Conservation (phyloP, 2,329 filamentous ascomycete genomes). For the Cryphonectria carpinicola region DNA sequence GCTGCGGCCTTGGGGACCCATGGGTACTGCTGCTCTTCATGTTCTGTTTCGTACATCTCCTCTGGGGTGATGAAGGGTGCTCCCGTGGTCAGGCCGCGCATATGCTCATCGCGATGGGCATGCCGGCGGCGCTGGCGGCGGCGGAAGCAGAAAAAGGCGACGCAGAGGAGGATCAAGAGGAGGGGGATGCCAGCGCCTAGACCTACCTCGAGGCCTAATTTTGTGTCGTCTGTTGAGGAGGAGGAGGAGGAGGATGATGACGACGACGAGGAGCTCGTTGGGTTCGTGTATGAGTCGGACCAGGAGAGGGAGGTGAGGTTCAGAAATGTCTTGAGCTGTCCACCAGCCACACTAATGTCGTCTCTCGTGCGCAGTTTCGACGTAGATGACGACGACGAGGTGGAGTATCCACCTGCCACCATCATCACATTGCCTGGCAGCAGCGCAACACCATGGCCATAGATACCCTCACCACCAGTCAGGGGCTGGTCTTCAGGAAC, state of each 20-base stretch:
- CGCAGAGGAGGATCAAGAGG: slow-evolving; percentile 47
- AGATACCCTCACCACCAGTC: slow-evolving; percentile 50
- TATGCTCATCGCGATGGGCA: slow-evolving; percentile 44
- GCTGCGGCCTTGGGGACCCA: slow-evolving; percentile 36
- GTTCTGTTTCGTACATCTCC: slow-evolving; percentile 51
- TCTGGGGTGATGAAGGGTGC: slow-evolving; percentile 35
- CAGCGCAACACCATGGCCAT: slow-evolving; percentile 66
- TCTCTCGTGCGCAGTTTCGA: slow-evolving; percentile 20
- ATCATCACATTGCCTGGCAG: slow-evolving; percentile 71
- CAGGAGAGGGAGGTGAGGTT: slow-evolving; percentile 63
- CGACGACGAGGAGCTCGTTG: slow-evolving; percentile 32
- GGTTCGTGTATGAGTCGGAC: slow-evolving; percentile 55
- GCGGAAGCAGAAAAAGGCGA: slow-evolving; percentile 52
- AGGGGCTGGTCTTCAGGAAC: slow-evolving; percentile 58
- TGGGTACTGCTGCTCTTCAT: slow-evolving; percentile 37
- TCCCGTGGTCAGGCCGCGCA: slow-evolving; percentile 21
- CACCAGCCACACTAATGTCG: slow-evolving; percentile 27
- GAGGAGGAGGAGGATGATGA: slow-evolving; percentile 11
- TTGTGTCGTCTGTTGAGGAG: slow-evolving; percentile 40
- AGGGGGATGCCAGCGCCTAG: slow-evolving; percentile 65
- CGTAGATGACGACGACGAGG: slow-evolving; percentile 37
- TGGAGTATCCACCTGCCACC: slow-evolving; percentile 65
- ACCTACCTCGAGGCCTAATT: slow-evolving; percentile 66
- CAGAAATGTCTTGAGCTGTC: slow-evolving; percentile 48
- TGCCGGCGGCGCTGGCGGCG: slow-evolving; percentile 47